Evolutionary conservation across 164 flowering plant genomes (phyloP).

Genomic region (Stephania japonica): DNA sequence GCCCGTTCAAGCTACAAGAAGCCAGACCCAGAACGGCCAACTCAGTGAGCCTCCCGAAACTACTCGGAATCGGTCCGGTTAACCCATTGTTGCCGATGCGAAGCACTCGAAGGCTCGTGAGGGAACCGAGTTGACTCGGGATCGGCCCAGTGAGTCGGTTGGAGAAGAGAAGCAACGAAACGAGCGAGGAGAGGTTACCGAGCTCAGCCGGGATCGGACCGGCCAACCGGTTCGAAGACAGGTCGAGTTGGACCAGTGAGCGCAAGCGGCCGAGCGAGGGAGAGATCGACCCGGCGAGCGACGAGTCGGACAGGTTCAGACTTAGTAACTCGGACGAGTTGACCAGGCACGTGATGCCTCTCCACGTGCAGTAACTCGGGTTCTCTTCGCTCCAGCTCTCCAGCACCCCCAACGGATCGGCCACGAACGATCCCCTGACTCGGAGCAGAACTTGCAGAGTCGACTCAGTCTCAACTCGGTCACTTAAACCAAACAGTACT

Average conservation of each 20-base stretch:
- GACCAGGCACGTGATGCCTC: slow-evolving; percentile 50
- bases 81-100: slow-evolving; percentile 82
- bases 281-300: slow-evolving; percentile 64
- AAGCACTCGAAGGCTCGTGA: slow-evolving; percentile 48
- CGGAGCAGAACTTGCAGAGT: slow-evolving; percentile 42
- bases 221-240: slow-evolving; percentile 59
- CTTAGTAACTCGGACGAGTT: slow-evolving; percentile 34
- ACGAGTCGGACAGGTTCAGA: slow-evolving; percentile 65
- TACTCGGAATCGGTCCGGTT: slow-evolving; percentile 63
- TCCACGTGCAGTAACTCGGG: slow-evolving; percentile 62
- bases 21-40: slow-evolving; percentile 67
- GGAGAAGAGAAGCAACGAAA: slow-evolving; percentile 64
- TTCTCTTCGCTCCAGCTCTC: slow-evolving; percentile 52
- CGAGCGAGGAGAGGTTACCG: slow-evolving; percentile 49
- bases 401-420: slow-evolving; percentile 50
- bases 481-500: slow-evolving; percentile 18
- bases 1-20: slow-evolving; percentile 68
- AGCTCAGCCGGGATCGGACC: slow-evolving; percentile 84
- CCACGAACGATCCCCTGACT: slow-evolving; percentile 50
- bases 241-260: slow-evolving; percentile 68
- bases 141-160: slow-evolving; percentile 74
- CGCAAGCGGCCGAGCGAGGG: slow-evolving; percentile 48
- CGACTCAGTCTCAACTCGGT: neutral
- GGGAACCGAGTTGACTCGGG: slow-evolving; percentile 58
- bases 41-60: slow-evolving; percentile 52